Percentiles rank a stretch among this genome's conserved stretches.
These are phyloP conservation scores for Kockovaella imperatae DNA, from an alignment of 768 basidiomycete genomes.

Conservation along the genomic window DNA sequence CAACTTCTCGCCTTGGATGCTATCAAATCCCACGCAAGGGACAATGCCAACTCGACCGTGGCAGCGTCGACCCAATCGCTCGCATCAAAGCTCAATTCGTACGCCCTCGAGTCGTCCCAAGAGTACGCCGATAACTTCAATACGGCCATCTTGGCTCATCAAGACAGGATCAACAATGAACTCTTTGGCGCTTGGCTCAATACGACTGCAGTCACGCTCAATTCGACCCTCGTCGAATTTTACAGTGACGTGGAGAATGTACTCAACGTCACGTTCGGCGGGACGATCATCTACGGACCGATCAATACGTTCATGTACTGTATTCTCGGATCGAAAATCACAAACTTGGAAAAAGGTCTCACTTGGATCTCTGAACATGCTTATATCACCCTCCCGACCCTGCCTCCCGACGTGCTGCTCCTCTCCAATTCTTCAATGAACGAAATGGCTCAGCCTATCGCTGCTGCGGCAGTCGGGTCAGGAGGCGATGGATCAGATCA, in stretches of 20 bases:
- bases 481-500: constrained; percentile 55
- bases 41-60: constrained; percentile 56
- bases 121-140: constrained; percentile 75
- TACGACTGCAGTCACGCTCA: constrained; percentile 75
- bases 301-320: constrained; percentile 82
- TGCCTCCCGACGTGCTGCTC: constrained; percentile 67
- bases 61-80: constrained; percentile 48
- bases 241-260: constrained; percentile 71
- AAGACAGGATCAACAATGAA: constrained; percentile 71
- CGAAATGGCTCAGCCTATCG: constrained; percentile 71
- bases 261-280: constrained; percentile 60
- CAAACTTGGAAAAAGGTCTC: constrained; percentile 73
- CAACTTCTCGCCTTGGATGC: constrained; percentile 75
- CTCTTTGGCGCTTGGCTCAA: constrained; percentile 89
- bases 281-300: constrained; percentile 70
- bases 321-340: constrained; percentile 82
- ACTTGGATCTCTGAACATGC: constrained; percentile 89
- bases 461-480: constrained; percentile 61
- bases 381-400: constrained; percentile 65
- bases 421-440: constrained; percentile 64
- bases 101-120: constrained; percentile 72
- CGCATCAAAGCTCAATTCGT: constrained; percentile 58
- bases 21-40: constrained; percentile 60
- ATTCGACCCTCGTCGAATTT: constrained; percentile 75
- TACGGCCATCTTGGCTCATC: constrained; percentile 58